phyloP scores from a whole-genome alignment of 768 basidiomycete genomes.

The Trametopsis cervina region DNA sequence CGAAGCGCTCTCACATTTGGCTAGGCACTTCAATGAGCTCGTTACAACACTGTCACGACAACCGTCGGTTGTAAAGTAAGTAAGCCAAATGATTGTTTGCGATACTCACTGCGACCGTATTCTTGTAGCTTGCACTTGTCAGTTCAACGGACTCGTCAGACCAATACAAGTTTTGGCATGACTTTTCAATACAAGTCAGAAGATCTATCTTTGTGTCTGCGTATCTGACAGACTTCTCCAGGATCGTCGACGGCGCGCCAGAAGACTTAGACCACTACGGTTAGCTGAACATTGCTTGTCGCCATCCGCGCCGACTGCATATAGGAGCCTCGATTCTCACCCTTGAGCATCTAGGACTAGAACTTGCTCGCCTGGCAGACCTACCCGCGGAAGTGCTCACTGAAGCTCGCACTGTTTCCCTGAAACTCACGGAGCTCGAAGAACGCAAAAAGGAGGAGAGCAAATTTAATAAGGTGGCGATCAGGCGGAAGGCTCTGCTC shows the following conservation, averaged over 20 bases:
- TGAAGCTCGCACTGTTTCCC: constrained; percentile 57
- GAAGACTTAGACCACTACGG: constrained; percentile 70
- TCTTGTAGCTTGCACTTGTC: constrained; percentile 67
- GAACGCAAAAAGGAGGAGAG: constrained; percentile 53
- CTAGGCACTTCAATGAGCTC: constrained; percentile 77
- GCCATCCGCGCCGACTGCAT: too few relatives aligned
- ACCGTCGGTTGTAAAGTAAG: constrained; percentile 78
- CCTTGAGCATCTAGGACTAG: constrained; percentile 83
- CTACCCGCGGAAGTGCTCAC: constrained; percentile 65
- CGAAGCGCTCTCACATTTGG: background rate
- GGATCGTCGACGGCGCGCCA: constrained; percentile 68
- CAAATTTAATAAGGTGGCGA: constrained; percentile 47
- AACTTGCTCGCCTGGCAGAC: constrained; percentile 83
- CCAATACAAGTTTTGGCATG: constrained; percentile 56
- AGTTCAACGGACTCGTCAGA: constrained; percentile 54
- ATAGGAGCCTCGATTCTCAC: too few relatives aligned
- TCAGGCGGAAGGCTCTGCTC: constrained; percentile 61
- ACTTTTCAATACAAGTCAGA: constrained; percentile 71
- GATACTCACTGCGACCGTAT: background rate
- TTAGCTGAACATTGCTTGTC: too few relatives aligned
- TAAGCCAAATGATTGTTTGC: constrained; percentile 1
- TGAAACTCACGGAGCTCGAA: constrained; percentile 50
- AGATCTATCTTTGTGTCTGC: background rate
- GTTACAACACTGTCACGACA: constrained; percentile 66
- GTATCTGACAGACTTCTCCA: constrained; percentile 21